These are phyloP conservation scores for Huntiella bhutanensis DNA, from an alignment of 2,329 filamentous ascomycete species.

Conservation along the genomic window DNA sequence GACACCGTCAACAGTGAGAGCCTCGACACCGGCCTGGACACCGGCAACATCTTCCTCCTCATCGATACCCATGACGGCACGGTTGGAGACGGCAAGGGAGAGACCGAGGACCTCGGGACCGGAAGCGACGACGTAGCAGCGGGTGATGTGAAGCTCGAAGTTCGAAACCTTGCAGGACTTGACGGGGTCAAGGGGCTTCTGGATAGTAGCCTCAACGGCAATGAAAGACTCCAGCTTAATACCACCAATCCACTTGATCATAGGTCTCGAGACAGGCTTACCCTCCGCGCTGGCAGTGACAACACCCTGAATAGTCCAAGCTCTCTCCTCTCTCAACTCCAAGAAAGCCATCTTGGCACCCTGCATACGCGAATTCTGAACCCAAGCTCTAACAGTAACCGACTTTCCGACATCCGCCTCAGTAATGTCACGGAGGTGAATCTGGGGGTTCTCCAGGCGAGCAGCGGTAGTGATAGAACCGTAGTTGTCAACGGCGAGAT, in stretches of 20 bases:
- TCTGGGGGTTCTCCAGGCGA: conserved; percentile 34
- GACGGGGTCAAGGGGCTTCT: conserved; percentile 70
- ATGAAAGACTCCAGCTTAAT: conserved; percentile 69
- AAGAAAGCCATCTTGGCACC: conserved; percentile 83
- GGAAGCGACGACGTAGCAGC: conserved; percentile 58
- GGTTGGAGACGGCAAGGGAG: conserved; percentile 35
- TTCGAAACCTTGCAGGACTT: conserved; percentile 67
- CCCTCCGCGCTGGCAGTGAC: conserved; percentile 55
- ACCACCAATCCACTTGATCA: conserved; percentile 78
- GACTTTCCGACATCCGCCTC: conserved; percentile 49
- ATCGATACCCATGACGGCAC: conserved; percentile 36
- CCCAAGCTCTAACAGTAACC: conserved; percentile 58
- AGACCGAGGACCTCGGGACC: conserved; percentile 39
- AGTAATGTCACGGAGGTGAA: conserved; percentile 43
- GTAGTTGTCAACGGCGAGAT: conserved; percentile 60
- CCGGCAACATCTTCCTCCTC: conserved; percentile 29
- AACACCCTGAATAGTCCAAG: conserved; percentile 69
- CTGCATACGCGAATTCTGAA: conserved; percentile 77
- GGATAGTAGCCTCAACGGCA: conserved; percentile 58
- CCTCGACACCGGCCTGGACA: conserved; percentile 23
- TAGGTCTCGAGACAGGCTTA: conserved; percentile 52
- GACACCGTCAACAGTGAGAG: conserved; percentile 24
- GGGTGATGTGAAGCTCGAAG: conserved; percentile 74
- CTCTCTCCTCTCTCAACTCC: conserved; percentile 57
- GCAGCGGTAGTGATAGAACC: conserved; percentile 46